Conservation (phyloP, 2,329 filamentous ascomycete genomes). For the Fusarium ambrosium region DNA sequence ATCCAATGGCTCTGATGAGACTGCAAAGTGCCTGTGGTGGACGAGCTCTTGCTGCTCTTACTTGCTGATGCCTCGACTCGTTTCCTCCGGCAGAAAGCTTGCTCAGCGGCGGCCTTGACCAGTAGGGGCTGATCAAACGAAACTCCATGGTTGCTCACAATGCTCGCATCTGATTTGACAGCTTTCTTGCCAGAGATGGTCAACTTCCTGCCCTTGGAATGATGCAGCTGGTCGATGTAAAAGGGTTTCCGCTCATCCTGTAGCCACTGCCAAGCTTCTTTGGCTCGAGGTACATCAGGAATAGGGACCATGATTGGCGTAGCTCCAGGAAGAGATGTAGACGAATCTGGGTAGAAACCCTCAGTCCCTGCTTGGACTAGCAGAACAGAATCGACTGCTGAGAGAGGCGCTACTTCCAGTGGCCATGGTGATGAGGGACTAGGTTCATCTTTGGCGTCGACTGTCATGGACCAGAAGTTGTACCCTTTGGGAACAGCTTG, state of each 20-base stretch:
- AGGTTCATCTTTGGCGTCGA: background rate
- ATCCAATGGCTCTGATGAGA: too few relatives aligned
- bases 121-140: too few relatives aligned
- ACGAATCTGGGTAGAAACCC: background rate
- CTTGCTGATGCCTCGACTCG: too few relatives aligned
- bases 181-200: too few relatives aligned
- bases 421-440: background rate
- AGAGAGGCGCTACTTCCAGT: background rate
- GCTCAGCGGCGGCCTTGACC: too few relatives aligned
- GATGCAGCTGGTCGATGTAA: conserved; percentile 31
- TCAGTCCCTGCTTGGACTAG: background rate
- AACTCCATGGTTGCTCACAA: too few relatives aligned
- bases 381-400: background rate
- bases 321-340: background rate
- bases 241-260: conserved; percentile 20
- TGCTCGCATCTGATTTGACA: too few relatives aligned
- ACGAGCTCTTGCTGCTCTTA: too few relatives aligned
- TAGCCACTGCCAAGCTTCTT: conserved; percentile 25
- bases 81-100: too few relatives aligned
- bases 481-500: background rate
- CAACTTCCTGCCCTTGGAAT: background rate
- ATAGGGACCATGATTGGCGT: background rate
- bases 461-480: conserved; percentile 15
- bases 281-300: background rate
- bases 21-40: too few relatives aligned